Percentiles rank a stretch among this genome's conserved stretches.
These are phyloP conservation scores for Hygrophorus russula DNA, from an alignment of 768 basidiomycete genomes.

Conservation along the genomic window DNA sequence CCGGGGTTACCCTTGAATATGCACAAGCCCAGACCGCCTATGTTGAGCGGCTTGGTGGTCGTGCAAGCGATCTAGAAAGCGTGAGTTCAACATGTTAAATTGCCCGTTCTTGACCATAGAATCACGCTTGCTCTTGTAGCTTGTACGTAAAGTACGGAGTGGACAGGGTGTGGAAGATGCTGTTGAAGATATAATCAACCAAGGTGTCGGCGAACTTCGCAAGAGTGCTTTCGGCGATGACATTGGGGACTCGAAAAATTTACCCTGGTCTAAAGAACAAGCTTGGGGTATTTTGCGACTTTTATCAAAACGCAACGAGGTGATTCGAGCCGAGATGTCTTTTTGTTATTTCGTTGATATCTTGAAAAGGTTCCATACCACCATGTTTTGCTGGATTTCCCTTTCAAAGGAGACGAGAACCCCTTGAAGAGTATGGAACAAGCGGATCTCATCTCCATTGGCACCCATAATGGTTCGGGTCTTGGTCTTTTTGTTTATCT, in stretches of 20 bases:
- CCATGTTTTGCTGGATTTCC: conserved; percentile 68
- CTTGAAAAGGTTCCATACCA: conserved; percentile 63
- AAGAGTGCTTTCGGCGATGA: conserved; percentile 95
- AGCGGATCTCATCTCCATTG: conserved; percentile 76
- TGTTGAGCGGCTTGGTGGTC: conserved; percentile 75
- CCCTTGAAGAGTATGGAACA: conserved; percentile 80
- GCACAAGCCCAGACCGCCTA: conserved; percentile 41
- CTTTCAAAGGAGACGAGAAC: conserved; percentile 86
- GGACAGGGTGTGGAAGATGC: conserved; percentile 67
- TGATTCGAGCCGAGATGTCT: conserved; percentile 17
- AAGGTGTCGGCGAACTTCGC: conserved; percentile 71
- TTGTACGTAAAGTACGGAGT: conserved; percentile 76
- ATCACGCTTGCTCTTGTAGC: conserved; percentile 23
- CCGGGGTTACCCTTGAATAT: conserved; percentile 40
- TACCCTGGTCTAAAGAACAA: conserved; percentile 82
- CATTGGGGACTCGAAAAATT: conserved; percentile 68
- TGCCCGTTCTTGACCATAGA: background rate
- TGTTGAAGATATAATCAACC: conserved; percentile 79
- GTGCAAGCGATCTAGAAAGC: conserved; percentile 81
- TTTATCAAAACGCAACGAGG: conserved; percentile 58
- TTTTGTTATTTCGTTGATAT: conserved; percentile 5
- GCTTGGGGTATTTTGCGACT: conserved; percentile 75
- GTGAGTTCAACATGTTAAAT: conserved; percentile 29
- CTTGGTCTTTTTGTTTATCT: background rate
- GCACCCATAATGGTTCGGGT: conserved; percentile 54